Evolutionary conservation across 352 stramenopile species (phyloP).

Genomic region (Globisporangium emineosum): DNA sequence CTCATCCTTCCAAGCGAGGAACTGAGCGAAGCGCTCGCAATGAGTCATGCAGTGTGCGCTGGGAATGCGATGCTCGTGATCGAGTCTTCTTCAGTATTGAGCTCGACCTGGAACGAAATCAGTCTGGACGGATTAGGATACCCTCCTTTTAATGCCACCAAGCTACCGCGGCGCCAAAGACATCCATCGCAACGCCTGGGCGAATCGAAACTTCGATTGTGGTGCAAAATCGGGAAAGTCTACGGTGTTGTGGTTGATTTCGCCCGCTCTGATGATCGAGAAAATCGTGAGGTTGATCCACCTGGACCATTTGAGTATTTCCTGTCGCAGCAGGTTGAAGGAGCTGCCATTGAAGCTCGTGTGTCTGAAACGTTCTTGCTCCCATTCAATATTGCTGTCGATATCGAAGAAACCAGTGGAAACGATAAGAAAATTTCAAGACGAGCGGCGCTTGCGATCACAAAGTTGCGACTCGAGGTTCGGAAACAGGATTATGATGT

Average conservation of each 20-base stretch:
- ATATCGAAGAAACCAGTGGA: constrained; percentile 25
- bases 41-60: constrained; percentile 7
- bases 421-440: constrained; percentile 18
- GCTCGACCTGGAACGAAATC: constrained; percentile 46
- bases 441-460: constrained; percentile 22
- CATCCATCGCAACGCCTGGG: constrained; percentile 46
- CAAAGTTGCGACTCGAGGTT: constrained; percentile 32
- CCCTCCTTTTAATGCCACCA: constrained; percentile 70
- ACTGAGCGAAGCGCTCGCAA: constrained; percentile 30
- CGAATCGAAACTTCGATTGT: constrained; percentile 35
- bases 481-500: constrained; percentile 27
- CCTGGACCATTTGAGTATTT: constrained; percentile 34
- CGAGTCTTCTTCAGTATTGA: constrained; percentile 43
- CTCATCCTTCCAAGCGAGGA: constrained; percentile 45
- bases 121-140: constrained; percentile 70
- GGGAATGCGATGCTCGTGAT: constrained; percentile 43
- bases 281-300: not conserved
- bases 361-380: constrained; percentile 37
- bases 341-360: constrained; percentile 15
- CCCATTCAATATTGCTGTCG: constrained; percentile 46
- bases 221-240: constrained; percentile 47
- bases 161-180: constrained; percentile 47
- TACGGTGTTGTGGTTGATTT: constrained; percentile 36
- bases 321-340: constrained; percentile 21
- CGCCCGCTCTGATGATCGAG: constrained; percentile 1